Evolutionary conservation across 208 protist species (phyloP), one percentile per base, ranked within the genome.

Genomic region (Trypanosoma theileri): DNA sequence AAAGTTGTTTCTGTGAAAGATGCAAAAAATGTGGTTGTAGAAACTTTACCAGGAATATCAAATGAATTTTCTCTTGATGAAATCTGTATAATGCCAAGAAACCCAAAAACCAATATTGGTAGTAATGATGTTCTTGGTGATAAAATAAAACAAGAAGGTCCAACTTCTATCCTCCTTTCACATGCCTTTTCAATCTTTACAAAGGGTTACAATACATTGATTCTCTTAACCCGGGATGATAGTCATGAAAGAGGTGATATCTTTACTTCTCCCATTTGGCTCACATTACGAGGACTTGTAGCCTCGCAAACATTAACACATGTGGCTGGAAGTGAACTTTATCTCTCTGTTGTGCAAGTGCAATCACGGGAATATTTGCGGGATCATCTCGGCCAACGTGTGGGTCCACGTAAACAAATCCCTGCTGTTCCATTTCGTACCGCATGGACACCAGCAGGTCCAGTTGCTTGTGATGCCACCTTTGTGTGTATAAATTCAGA

Each of bases 381-480:
- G 16, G 45, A 69, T 50, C 28, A 57, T 52, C 50, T 59, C 31
- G 50, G 40, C 13, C 24, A 13, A 26, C 44, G 28, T 7, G 21
- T 16, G 2, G 28, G 26, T 46, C 42, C 53, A n/a, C 0, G 22
- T 21, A 51, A n/a, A 55, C 44, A 71, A 17, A 48, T 35, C 3
- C 58, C 21, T 3, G 3, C 28, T 26, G 40, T 80, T 59, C 67
- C 71, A 16, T 84, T 84, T 63, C 67, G 66, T 44, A 4, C 63
- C 11, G 73, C 79, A 24, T 86, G 81, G 81, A 86, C 81, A 26
- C 72, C 81, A 13, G 77, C 77, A 4, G 81, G 81, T 21, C 77
- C 81, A 2, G 68, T 86, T 9, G 73, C 82, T 55, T 55, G 71
- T 10, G 81, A 77, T 8, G 77, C 73, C 9, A 59, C 56, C 19